Base-by-base conservation (phyloP, 192 early-diverging fungal genomes). In the Coemansia sp. region DNA sequence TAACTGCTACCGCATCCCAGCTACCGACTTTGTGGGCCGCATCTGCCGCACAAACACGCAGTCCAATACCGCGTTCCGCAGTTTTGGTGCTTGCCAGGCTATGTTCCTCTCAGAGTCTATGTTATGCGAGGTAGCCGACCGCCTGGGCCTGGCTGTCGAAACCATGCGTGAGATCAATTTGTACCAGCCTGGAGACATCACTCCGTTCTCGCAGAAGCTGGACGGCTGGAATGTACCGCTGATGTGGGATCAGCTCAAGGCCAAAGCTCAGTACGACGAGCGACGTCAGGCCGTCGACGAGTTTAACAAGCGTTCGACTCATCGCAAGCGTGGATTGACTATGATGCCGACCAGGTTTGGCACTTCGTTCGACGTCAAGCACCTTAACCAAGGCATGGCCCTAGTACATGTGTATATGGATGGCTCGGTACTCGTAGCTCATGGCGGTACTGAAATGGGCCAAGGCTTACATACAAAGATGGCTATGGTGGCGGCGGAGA, bases 391-490 rank as follows among this genome's bases (percentile, higher is more conserved):
- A 72, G 95, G 92, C 29, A 91, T 89, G 68, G 89, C 93, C 13
- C 83, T 95, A 34, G 90, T 96, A 6, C 93, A 94, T 63, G 85
- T 96, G 10, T 96, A 96, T 75, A 87, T 82, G 44, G 95, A 96
- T 67, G 95, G 95, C 1, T 92, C 91, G 0, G 91, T 96, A 34
- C 87, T 93, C n/a, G 79, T 96, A 4, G 86, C 90, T 13, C 94
- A 95, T 74, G 93, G 92, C 67, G 92, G 92, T 43, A 92, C 92
- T 13, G 93, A 96, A 68, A 94, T 96, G 93, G 95, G 95, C 49
- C 95, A 96, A 76, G 95, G 95, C 9, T 74, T 96, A 67, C 91
- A 95, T 71, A 96, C 95, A 12, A 96, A 96, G 83, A 91, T 94
- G 90, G 82, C 92, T 20, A 90, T 92, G 84, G 82, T 96, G 53